A percentile compares a stretch with the other conserved stretches of the same genome.
phyloP scores from a whole-genome alignment of 139 green algal species.

The Volvox africanus region DNA sequence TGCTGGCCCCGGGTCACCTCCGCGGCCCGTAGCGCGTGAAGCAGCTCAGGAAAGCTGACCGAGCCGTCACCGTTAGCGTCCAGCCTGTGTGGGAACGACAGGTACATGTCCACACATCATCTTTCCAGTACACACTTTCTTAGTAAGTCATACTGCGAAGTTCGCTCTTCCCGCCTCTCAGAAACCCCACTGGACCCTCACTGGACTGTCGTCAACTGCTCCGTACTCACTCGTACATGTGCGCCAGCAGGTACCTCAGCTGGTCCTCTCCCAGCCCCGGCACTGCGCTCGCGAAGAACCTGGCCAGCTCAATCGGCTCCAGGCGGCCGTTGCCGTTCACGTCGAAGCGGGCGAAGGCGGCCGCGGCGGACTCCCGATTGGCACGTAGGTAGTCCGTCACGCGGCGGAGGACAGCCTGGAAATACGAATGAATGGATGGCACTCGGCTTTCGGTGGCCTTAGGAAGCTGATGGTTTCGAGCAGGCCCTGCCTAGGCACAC shows the following conservation, averaged over 20 bases:
- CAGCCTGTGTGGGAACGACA: slow-evolving; percentile 1
- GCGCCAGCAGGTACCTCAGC: slow-evolving; percentile 41
- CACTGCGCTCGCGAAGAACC: slow-evolving; percentile 31
- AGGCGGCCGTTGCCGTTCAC: slow-evolving; percentile 38
- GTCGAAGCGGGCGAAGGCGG: slow-evolving; percentile 37
- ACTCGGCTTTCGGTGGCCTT: no score
- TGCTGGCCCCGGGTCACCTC: neutral
- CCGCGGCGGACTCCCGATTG: slow-evolving; percentile 11
- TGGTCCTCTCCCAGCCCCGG: slow-evolving; percentile 14
- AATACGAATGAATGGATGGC: no score
- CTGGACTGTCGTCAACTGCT: no score
- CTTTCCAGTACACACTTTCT: no score
- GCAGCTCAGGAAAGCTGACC: slow-evolving; percentile 36
- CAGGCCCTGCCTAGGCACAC: no score
- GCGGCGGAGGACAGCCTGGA: neutral
- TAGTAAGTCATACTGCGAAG: no score
- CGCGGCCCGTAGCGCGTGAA: slow-evolving; percentile 30
- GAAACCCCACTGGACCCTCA: neutral
- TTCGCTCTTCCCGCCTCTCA: neutral
- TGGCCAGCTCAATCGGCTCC: slow-evolving; percentile 22
- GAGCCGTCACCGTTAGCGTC: slow-evolving; percentile 50
- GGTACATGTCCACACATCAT: no score
- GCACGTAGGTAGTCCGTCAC: slow-evolving; percentile 21
- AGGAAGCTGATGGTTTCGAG: no score
- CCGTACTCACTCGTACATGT: slow-evolving; percentile 45